phyloP scores from a whole-genome alignment of 163 green algal species.

The Coccomyxa subellipsoidea region DNA sequence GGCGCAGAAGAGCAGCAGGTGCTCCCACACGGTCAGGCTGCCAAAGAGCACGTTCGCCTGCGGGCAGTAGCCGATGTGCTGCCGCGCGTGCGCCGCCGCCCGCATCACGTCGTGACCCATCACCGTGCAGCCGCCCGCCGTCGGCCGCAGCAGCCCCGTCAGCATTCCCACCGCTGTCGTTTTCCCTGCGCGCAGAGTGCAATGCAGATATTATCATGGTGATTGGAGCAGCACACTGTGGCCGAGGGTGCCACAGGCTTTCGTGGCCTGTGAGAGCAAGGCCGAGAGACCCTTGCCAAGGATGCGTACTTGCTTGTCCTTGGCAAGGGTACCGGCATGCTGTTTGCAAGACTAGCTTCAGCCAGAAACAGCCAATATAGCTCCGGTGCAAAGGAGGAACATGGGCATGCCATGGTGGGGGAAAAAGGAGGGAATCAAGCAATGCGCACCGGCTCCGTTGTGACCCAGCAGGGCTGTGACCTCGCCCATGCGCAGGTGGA shows the following conservation, averaged over 20 bases:
- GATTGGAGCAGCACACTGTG: no score
- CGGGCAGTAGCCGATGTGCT: conserved; percentile 29
- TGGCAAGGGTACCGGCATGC: no score
- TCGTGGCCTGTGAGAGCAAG: no score
- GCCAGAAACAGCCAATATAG: no score
- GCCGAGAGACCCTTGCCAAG: no score
- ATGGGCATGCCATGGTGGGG: no score
- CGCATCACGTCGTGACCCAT: conserved; percentile 11
- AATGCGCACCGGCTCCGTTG: conserved; percentile 35
- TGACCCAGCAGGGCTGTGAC: conserved; percentile 49
- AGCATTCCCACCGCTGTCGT: conserved; percentile 31
- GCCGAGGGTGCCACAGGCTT: no score
- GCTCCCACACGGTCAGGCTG: conserved; percentile 20
- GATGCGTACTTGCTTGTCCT: no score
- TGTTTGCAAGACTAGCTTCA: no score
- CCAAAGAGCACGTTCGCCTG: conserved; percentile 33
- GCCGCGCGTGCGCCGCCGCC: not conserved
- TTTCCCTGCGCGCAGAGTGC: conserved; percentile 24
- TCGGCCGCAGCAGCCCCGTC: conserved; percentile 26
- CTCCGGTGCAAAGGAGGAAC: no score
- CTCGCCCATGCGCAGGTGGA: conserved; percentile 20
- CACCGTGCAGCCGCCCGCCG: conserved; percentile 17
- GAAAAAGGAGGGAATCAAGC: not conserved
- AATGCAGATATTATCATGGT: no score
- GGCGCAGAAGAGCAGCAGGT: conserved; percentile 25